These are phyloP conservation scores for Eragrostis curvula DNA, from an alignment of 176 grass and related monocot genomes.

Conservation along the genomic window DNA sequence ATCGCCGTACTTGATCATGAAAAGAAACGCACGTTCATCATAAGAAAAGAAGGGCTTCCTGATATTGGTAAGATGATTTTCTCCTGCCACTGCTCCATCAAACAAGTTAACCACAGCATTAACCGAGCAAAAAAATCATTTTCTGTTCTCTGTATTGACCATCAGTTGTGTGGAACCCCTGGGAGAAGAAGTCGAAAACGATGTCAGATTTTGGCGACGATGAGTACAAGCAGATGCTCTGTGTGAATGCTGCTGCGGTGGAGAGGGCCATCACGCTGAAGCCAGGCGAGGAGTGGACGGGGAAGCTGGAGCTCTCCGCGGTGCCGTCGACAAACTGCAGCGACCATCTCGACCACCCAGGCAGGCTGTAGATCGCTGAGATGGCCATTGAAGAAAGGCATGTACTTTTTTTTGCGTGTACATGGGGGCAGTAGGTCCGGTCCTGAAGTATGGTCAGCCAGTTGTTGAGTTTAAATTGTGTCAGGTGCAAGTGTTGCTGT, in stretches of 20 bases:
- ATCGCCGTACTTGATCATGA: slow-evolving; percentile 92
- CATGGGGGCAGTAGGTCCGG: slow-evolving; percentile 38
- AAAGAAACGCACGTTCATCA: slow-evolving; percentile 81
- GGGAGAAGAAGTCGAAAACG: slow-evolving; percentile 81
- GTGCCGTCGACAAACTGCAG: slow-evolving; percentile 81
- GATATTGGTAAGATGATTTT: slow-evolving; percentile 66
- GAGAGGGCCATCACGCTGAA: slow-evolving; percentile 74
- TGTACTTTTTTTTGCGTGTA: slow-evolving; percentile 48
- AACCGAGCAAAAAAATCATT: not conserved
- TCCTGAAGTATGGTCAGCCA: not conserved
- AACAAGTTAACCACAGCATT: not conserved
- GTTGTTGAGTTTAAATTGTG: slow-evolving; percentile 31
- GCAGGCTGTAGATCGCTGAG: slow-evolving; percentile 20
- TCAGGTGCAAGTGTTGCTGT: slow-evolving; percentile 12
- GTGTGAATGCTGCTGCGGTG: slow-evolving; percentile 72
- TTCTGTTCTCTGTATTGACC: not conserved
- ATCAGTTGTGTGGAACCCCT: slow-evolving; percentile 92
- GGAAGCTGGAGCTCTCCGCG: slow-evolving; percentile 75
- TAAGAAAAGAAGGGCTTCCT: slow-evolving; percentile 82
- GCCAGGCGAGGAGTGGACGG: slow-evolving; percentile 95
- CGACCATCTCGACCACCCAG: slow-evolving; percentile 68
- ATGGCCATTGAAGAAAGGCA: slow-evolving; percentile 19
- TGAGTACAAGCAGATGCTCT: slow-evolving; percentile 94
- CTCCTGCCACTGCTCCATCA: not conserved
- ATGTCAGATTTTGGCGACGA: slow-evolving; percentile 79